phyloP scores from a whole-genome alignment of 1,139 yeast genomes.

The Yamadazyma diddensiae region DNA sequence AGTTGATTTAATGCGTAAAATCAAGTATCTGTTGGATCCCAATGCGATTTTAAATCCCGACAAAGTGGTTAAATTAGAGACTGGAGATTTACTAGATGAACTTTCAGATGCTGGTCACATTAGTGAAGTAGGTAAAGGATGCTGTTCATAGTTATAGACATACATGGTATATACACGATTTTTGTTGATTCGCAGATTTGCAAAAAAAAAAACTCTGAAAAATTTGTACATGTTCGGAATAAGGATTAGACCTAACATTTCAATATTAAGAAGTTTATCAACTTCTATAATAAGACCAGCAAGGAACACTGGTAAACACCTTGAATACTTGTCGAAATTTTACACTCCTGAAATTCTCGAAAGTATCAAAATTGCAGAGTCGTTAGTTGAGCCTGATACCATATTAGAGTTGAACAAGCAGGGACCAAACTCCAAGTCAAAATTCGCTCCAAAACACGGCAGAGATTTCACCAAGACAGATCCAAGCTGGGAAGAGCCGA shows the following conservation, averaged over 20 bases:
- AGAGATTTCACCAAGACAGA: conserved; percentile 34
- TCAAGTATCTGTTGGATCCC: conserved; percentile 40
- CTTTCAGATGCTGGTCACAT: conserved; percentile 23
- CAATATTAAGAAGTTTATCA: no score
- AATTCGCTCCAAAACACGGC: conserved; percentile 26
- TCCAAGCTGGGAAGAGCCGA: conserved; percentile 48
- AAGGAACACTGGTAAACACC: no score
- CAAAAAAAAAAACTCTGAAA: conserved; percentile 1
- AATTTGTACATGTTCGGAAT: no score
- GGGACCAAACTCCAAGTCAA: conserved; percentile 31
- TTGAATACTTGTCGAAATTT: conserved; percentile 62
- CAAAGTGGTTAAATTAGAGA: conserved; percentile 39
- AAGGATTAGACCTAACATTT: no score
- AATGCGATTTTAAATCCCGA: conserved; percentile 43
- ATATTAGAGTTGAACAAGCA: conserved; percentile 33
- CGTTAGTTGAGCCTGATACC: conserved; percentile 63
- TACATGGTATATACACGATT: background rate
- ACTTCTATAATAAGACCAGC: no score
- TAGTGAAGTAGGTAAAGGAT: conserved; percentile 7
- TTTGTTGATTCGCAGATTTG: no score
- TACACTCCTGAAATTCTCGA: conserved; percentile 77
- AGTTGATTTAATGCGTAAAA: conserved; percentile 43
- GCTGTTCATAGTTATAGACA: conserved; percentile 3
- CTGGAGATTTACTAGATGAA: conserved; percentile 34
- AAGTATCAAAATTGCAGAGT: conserved; percentile 78